Evolutionary conservation across 805 yeast species (phyloP).

Genomic region (Grigorovia transvaalensis): DNA sequence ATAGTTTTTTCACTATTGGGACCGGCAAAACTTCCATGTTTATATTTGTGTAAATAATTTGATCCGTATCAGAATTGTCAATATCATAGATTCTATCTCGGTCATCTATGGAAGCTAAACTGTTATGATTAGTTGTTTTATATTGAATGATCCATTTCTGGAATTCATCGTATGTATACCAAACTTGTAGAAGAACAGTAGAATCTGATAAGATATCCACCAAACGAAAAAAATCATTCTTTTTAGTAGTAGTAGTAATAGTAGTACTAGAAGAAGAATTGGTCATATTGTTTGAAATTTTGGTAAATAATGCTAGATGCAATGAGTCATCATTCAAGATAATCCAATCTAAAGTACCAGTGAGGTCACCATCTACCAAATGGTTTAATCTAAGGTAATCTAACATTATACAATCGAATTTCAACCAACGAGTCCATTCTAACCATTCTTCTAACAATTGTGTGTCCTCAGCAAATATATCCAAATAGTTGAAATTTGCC

Average conservation of each 20-base stretch:
- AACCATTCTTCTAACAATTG: slow-evolving; percentile 18
- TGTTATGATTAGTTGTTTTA: slow-evolving; percentile 4
- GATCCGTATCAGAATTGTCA: not conserved
- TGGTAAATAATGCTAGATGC: slow-evolving; percentile 16
- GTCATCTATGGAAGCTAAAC: slow-evolving; percentile 1
- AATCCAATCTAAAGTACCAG: slow-evolving; percentile 20
- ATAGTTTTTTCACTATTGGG: not conserved
- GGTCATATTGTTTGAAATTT: slow-evolving; percentile 2
- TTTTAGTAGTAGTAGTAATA: not conserved
- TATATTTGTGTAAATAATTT: not conserved
- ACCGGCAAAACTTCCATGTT: not conserved
- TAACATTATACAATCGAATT: slow-evolving; percentile 23
- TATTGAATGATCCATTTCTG: slow-evolving; percentile 12
- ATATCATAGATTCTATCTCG: not conserved
- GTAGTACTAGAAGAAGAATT: too few species aligned
- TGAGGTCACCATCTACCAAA: slow-evolving; percentile 13
- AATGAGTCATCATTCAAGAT: slow-evolving; percentile 10
- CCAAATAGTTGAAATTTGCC: slow-evolving; percentile 7
- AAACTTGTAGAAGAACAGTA: slow-evolving; percentile 15
- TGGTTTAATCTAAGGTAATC: slow-evolving; percentile 23
- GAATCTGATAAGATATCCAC: not conserved
- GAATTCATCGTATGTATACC: slow-evolving; percentile 22
- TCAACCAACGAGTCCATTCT: slow-evolving; percentile 16
- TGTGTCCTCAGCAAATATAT: slow-evolving; percentile 19
- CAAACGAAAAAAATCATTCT: not conserved